Percentiles rank a stretch among this genome's conserved stretches.
Evolutionary conservation across 176 grass and related monocot species (phyloP).

Genomic region (Rhynchospora breviuscula): DNA sequence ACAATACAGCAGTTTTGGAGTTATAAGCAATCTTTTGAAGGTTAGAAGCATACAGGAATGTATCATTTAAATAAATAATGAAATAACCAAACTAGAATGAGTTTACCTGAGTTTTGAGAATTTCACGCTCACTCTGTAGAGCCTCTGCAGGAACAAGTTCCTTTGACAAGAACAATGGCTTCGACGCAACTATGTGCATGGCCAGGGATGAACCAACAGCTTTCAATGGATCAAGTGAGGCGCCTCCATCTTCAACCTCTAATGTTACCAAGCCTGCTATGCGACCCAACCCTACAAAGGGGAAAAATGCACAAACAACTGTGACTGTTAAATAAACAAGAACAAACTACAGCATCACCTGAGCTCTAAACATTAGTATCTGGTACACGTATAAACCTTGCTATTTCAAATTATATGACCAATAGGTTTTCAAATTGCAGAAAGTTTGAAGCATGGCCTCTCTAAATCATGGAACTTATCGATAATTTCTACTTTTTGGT

Average conservation of each 20-base stretch:
- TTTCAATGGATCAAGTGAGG: conserved; percentile 58
- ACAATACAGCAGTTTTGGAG: background rate
- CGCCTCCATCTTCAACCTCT: conserved; percentile 64
- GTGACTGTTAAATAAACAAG: background rate
- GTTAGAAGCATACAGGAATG: background rate
- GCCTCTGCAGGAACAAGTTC: conserved; percentile 72
- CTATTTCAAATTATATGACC: no score
- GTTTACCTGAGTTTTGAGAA: conserved; percentile 70
- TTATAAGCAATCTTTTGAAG: background rate
- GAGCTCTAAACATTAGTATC: background rate
- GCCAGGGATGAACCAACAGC: conserved; percentile 61
- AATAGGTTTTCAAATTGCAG: background rate
- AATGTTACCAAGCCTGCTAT: conserved; percentile 84
- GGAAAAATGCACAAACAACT: background rate
- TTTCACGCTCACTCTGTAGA: conserved; percentile 69
- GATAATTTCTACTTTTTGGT: background rate
- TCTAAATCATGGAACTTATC: background rate
- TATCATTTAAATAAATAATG: background rate
- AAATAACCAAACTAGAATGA: background rate
- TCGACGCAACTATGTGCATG: conserved; percentile 90
- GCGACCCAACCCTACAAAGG: conserved; percentile 60
- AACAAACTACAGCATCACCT: background rate
- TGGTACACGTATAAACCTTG: no score
- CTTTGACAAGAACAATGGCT: conserved; percentile 88
- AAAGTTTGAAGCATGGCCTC: background rate